These are phyloP conservation scores for Schizochytrium sp. DNA, from an alignment of 108 stramenopile genomes.

Conservation along the genomic window DNA sequence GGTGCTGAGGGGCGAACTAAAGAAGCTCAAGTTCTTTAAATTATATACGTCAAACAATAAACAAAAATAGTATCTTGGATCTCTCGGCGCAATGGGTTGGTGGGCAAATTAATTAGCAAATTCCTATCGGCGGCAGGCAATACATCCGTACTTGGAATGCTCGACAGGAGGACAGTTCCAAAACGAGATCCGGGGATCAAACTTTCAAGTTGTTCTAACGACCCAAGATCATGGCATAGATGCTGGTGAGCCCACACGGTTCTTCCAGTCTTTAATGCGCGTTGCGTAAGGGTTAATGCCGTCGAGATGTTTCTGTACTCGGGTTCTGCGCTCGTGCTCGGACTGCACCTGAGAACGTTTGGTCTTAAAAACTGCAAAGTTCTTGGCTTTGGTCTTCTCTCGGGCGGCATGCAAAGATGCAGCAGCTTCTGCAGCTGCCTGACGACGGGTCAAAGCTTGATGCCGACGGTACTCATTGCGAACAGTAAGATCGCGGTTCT, in stretches of 20 bases:
- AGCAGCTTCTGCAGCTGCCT: not conserved
- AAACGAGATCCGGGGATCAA: too few species aligned
- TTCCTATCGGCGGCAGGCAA: not conserved
- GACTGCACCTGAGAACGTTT: not conserved
- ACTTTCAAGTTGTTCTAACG: not conserved
- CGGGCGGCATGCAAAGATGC: not conserved
- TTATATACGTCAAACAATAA: too few species aligned
- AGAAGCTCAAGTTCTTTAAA: too few species aligned
- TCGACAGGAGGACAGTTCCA: not conserved
- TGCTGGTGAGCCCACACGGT: not conserved
- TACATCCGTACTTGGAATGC: not conserved
- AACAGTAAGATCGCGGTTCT: not conserved
- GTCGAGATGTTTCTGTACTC: not conserved
- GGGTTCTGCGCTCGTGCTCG: not conserved
- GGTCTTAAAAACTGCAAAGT: constrained; percentile 26
- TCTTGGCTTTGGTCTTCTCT: constrained; percentile 27
- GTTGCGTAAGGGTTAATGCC: not conserved
- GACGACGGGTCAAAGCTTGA: not conserved
- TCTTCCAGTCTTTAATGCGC: not conserved
- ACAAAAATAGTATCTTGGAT: too few species aligned
- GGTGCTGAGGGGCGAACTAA: too few species aligned
- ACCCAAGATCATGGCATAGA: not conserved
- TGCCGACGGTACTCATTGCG: not conserved
- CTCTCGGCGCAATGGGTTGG: too few species aligned
- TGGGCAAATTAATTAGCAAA: too few species aligned